A percentile compares a stretch with the other conserved stretches of the same genome.
These are phyloP conservation scores for Dipteronia sinensis DNA, from an alignment of 345 rosid genomes.

Conservation along the genomic window DNA sequence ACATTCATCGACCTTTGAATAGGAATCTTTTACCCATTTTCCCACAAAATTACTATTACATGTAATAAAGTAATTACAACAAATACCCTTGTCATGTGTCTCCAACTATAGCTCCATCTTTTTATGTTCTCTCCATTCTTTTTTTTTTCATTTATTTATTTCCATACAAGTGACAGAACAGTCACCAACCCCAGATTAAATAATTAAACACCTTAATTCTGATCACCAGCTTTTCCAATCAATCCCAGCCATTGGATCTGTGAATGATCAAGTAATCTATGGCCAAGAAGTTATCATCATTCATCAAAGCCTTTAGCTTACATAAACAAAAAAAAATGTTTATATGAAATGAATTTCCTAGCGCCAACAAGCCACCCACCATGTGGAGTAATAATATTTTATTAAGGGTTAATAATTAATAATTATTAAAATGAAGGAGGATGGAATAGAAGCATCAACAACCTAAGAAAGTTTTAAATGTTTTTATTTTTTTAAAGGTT, in stretches of 20 bases:
- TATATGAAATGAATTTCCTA: not conserved
- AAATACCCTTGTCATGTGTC: slow-evolving; percentile 31
- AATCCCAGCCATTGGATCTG: slow-evolving; percentile 20
- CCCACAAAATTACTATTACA: slow-evolving; percentile 29
- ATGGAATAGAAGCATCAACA: slow-evolving; percentile 33
- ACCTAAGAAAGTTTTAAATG: slow-evolving; percentile 3
- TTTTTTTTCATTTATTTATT: slow-evolving; percentile 2
- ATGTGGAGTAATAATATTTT: slow-evolving; percentile 12
- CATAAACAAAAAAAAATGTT: too few species aligned
- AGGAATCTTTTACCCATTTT: slow-evolving; percentile 41
- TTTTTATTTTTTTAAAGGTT: not conserved
- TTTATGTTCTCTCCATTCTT: slow-evolving; percentile 19
- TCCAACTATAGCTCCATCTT: slow-evolving; percentile 41
- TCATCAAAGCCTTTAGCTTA: not conserved
- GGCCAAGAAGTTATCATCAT: not conserved
- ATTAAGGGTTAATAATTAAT: not conserved
- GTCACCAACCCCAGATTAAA: slow-evolving; percentile 11
- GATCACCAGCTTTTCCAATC: not conserved
- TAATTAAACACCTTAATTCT: not conserved
- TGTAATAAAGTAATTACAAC: slow-evolving; percentile 19
- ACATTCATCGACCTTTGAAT: slow-evolving; percentile 21
- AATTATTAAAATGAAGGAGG: slow-evolving; percentile 1
- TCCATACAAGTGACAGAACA: slow-evolving; percentile 9
- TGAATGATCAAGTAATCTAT: not conserved
- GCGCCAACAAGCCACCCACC: slow-evolving; percentile 16